These are phyloP conservation scores for Amanita inopinata DNA, from an alignment of 768 basidiomycete genomes.

Conservation along the genomic window DNA sequence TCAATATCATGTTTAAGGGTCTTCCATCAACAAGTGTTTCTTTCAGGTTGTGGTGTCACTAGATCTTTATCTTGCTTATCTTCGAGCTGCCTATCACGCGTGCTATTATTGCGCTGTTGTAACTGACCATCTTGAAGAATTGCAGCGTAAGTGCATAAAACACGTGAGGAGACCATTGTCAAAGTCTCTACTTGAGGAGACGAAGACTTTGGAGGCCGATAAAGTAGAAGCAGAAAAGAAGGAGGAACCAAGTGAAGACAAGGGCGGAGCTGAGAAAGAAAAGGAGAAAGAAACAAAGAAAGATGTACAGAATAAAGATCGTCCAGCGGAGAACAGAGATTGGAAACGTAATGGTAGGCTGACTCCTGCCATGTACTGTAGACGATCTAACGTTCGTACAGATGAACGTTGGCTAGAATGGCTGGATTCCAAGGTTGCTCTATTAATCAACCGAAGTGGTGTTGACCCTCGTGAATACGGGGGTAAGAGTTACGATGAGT, in stretches of 20 bases:
- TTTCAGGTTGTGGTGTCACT: slow-evolving; percentile 67
- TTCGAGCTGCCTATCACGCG: slow-evolving; percentile 86
- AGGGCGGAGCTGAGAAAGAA: slow-evolving; percentile 27
- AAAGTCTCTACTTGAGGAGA: slow-evolving; percentile 50
- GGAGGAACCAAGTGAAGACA: slow-evolving; percentile 30
- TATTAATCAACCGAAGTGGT: slow-evolving; percentile 67
- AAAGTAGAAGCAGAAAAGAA: slow-evolving; percentile 41
- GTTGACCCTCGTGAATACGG: slow-evolving; percentile 85
- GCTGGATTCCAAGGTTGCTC: slow-evolving; percentile 78
- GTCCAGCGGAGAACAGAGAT: slow-evolving; percentile 25
- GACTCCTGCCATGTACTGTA: slow-evolving; percentile 8
- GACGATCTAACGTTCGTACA: slow-evolving; percentile 18
- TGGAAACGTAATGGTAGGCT: slow-evolving; percentile 58
- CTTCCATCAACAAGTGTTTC: slow-evolving; percentile 15
- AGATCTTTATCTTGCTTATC: slow-evolving; percentile 89
- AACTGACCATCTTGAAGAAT: slow-evolving; percentile 89
- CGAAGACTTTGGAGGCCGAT: slow-evolving; percentile 46
- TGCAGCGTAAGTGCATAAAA: slow-evolving; percentile 89
- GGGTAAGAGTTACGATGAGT: slow-evolving; percentile 89
- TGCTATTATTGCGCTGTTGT: slow-evolving; percentile 98
- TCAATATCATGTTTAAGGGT: slow-evolving; percentile 8
- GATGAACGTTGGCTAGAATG: slow-evolving; percentile 88
- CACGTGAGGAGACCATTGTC: slow-evolving; percentile 76
- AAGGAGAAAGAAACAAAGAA: slow-evolving; percentile 23
- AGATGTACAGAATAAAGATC: slow-evolving; percentile 20